Conservation (phyloP, 2,329 filamentous ascomycete genomes). For the Aspergillus phoenicis region DNA sequence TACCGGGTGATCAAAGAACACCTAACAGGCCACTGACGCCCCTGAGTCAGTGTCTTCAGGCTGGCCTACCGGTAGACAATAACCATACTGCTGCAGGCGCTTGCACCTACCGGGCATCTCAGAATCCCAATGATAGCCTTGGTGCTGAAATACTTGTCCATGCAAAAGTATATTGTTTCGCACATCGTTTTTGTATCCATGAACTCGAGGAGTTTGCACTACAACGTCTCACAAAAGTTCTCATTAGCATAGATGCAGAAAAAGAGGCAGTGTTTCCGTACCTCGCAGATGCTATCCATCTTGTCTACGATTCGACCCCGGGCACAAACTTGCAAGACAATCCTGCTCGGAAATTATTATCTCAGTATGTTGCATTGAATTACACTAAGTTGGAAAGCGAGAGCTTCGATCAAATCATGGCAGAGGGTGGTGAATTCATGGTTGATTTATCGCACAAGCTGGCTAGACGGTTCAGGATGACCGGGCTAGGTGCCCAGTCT, state of each 20-base stretch:
- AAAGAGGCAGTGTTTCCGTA: neutral
- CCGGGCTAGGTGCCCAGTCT: neutral
- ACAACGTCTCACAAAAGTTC: neutral
- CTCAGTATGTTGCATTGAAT: neutral
- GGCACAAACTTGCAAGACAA: neutral
- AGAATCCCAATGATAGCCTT: neutral
- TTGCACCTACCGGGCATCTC: neutral
- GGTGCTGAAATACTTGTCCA: neutral
- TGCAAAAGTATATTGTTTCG: neutral
- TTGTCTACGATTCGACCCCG: neutral
- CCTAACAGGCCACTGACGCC: neutral
- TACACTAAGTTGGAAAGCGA: rapidly evolving
- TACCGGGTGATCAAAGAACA: neutral
- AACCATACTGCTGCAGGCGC: neutral
- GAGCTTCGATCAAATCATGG: neutral
- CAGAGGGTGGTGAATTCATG: neutral
- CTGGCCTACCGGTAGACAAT: neutral
- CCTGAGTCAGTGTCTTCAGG: neutral
- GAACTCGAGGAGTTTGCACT: neutral
- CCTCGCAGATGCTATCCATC: neutral
- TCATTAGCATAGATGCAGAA: neutral
- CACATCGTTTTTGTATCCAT: neutral
- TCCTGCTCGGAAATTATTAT: neutral
- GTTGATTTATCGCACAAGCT: neutral
- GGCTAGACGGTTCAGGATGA: neutral